These are phyloP conservation scores for Colletotrichum musae DNA, from an alignment of 2,329 filamentous ascomycete species.

Conservation along the genomic window DNA sequence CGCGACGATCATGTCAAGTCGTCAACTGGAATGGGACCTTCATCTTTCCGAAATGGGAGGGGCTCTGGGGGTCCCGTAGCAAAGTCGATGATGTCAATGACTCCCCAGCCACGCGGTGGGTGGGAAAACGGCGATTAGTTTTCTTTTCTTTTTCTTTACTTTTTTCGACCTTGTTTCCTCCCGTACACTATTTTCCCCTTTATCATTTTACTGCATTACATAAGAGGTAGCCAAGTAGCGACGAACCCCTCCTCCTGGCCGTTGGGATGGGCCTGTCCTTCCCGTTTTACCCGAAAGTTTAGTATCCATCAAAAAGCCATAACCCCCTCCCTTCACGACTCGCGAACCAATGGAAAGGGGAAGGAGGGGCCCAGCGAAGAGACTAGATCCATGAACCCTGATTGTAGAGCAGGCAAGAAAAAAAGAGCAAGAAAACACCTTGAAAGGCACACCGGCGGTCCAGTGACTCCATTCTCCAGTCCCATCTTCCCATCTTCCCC, in stretches of 20 bases:
- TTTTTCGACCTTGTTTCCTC: not conserved
- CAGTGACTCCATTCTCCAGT: too few species aligned
- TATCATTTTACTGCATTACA: not conserved
- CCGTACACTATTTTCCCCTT: too few species aligned
- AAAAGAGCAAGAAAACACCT: too few species aligned
- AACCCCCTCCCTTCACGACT: not conserved
- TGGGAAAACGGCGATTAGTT: not conserved
- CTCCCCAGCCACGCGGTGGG: conserved; percentile 21
- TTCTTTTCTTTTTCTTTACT: not conserved
- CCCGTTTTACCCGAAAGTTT: conserved; percentile 15
- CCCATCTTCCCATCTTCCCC: too few species aligned
- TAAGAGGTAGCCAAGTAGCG: not conserved
- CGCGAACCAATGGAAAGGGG: not conserved
- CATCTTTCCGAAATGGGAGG: not conserved
- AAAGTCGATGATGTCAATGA: conserved; percentile 53
- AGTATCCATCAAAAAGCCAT: not conserved
- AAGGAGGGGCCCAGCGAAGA: not conserved
- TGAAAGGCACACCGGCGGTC: too few species aligned
- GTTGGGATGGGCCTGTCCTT: not conserved
- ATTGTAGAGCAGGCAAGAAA: not conserved
- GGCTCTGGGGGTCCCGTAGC: conserved; percentile 43
- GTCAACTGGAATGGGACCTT: too few species aligned
- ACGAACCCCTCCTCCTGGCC: not conserved
- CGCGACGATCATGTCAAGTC: too few species aligned
- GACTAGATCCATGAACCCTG: conserved; percentile 32